phyloP scores from a whole-genome alignment of 805 yeast genomes.

The Candida sithepensis region DNA sequence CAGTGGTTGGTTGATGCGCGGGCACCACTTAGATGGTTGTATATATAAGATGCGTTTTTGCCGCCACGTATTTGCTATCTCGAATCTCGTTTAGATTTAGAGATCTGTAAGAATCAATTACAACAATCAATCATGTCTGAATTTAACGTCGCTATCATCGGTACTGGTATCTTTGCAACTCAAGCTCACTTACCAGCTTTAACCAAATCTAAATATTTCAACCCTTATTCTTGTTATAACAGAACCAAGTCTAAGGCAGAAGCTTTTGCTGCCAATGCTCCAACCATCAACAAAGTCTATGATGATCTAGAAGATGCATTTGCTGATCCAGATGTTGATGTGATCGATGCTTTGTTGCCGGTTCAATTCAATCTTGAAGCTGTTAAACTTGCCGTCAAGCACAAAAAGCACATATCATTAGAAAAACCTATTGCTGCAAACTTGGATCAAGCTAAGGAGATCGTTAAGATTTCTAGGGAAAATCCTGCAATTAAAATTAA shows the following conservation, averaged over 20 bases:
- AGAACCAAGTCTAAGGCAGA: constrained; percentile 84
- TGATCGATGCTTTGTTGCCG: constrained; percentile 86
- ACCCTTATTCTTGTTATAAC: constrained; percentile 71
- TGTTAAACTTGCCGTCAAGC: constrained; percentile 64
- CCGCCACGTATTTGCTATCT: too few relatives aligned
- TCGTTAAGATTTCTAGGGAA: constrained; percentile 61
- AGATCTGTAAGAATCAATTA: neutral
- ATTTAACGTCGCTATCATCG: constrained; percentile 62
- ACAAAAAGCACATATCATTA: constrained; percentile 73
- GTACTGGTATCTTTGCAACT: constrained; percentile 87
- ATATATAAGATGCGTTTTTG: too few relatives aligned
- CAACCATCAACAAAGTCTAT: constrained; percentile 49
- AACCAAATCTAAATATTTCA: constrained; percentile 47
- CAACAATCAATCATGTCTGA: constrained; percentile 7
- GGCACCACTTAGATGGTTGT: too few relatives aligned
- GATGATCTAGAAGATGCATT: constrained; percentile 63
- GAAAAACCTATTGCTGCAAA: constrained; percentile 95
- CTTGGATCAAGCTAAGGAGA: constrained; percentile 72
- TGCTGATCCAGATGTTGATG: constrained; percentile 62
- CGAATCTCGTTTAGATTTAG: neutral
- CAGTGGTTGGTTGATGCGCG: too few relatives aligned
- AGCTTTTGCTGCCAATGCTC: constrained; percentile 64
- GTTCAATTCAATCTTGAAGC: constrained; percentile 72
- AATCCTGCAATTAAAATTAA: constrained; percentile 63
- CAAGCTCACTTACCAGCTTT: constrained; percentile 78